These are phyloP conservation scores for Psilocybe cyanescens DNA, from an alignment of 768 basidiomycete genomes.

Conservation along the genomic window DNA sequence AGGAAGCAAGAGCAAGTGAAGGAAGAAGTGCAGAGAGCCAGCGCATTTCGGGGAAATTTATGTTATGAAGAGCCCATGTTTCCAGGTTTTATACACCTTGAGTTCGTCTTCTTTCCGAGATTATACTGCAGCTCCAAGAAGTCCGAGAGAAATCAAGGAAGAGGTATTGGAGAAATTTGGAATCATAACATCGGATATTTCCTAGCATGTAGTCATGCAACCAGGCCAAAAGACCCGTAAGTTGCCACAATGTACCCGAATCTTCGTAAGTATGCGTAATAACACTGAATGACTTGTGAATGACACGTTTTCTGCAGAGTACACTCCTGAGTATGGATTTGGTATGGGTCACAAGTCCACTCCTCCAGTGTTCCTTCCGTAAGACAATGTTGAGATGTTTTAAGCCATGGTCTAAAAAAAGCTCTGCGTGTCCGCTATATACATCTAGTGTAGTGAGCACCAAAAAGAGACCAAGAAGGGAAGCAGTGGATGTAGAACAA, in stretches of 20 bases:
- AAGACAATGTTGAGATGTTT: not conserved
- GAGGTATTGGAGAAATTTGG: not conserved
- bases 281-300: not conserved
- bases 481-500: too few relatives aligned
- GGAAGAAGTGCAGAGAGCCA: slow-evolving; percentile 29
- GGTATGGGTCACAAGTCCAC: not conserved
- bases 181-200: not conserved
- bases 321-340: not conserved
- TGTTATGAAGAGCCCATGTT: not conserved
- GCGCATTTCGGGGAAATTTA: not conserved
- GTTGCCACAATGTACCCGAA: not conserved
- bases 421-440: not conserved
- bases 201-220: not conserved
- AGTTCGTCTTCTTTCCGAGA: not conserved
- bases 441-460: not conserved
- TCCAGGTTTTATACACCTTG: slow-evolving; percentile 1
- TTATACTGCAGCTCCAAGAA: not conserved
- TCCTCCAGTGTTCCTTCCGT: not conserved
- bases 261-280: not conserved
- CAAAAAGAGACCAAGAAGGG: too few relatives aligned
- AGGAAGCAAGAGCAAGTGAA: slow-evolving; percentile 24
- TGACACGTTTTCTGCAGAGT: too few relatives aligned
- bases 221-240: not conserved
- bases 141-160: not conserved
- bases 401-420: not conserved